A percentile compares a stretch with the other conserved stretches of the same genome.
These are phyloP conservation scores for Oryza meyeriana DNA, from an alignment of 176 grass and related monocot species.

Conservation along the genomic window DNA sequence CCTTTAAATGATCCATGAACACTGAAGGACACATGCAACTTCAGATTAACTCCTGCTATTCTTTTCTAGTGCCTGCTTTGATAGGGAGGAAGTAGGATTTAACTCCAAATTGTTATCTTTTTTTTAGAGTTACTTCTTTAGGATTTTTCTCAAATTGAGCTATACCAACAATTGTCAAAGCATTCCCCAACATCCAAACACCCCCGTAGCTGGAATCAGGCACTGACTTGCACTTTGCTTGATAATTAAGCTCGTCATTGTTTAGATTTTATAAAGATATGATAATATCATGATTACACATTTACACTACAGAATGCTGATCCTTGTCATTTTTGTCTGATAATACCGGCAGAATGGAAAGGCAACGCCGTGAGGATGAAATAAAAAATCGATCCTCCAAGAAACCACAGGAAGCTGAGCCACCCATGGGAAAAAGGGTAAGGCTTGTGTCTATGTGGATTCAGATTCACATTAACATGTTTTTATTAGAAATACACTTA, in stretches of 20 bases:
- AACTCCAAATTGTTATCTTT: background rate
- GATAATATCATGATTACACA: conserved; percentile 7
- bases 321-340: conserved; percentile 13
- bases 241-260: background rate
- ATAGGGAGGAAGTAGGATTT: background rate
- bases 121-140: background rate
- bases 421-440: conserved; percentile 66
- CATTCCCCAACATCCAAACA: background rate
- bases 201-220: background rate
- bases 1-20: background rate
- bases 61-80: background rate
- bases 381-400: conserved; percentile 74
- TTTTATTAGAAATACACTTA: background rate
- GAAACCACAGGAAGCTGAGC: conserved; percentile 78
- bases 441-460: background rate
- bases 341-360: conserved; percentile 70
- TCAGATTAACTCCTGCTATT: background rate
- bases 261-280: background rate
- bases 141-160: background rate
- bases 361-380: conserved; percentile 82
- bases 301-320: conserved; percentile 12
- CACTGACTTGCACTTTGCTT: background rate
- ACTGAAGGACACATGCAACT: background rate
- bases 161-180: background rate
- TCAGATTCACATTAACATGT: conserved; percentile 4